Evolutionary conservation across 2,329 filamentous ascomycete genomes (phyloP).

Genomic region (Epichloe gansuensis): DNA sequence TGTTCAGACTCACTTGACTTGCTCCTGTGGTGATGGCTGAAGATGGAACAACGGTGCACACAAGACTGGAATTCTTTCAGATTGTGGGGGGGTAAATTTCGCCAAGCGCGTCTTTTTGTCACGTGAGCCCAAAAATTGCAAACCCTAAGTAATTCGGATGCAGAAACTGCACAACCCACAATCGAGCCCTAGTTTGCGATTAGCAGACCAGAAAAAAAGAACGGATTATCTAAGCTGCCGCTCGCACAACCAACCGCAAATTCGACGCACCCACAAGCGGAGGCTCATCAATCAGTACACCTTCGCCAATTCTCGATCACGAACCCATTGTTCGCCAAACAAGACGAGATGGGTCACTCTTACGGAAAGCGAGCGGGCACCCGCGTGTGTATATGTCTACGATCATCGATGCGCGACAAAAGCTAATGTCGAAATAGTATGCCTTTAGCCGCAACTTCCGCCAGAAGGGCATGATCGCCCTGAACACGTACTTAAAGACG

Average conservation of each 20-base stretch:
- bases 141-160: constrained; percentile 21
- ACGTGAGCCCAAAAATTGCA: constrained; percentile 13
- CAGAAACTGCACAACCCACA: constrained; percentile 8
- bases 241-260: constrained; percentile 27
- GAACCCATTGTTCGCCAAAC: constrained; percentile 26
- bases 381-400: constrained; percentile 46
- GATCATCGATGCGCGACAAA: constrained; percentile 18
- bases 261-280: constrained; percentile 21
- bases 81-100: constrained; percentile 23
- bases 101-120: constrained; percentile 6
- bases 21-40: constrained; percentile 25
- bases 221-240: constrained; percentile 24
- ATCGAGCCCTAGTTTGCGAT: constrained; percentile 20
- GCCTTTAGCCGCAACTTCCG: constrained; percentile 92
- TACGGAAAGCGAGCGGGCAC: constrained; percentile 79
- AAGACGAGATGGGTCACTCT: constrained; percentile 70
- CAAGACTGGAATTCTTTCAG: constrained; percentile 16
- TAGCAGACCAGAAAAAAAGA: constrained; percentile 11
- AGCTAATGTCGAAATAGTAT: constrained; percentile 40
- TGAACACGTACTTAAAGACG: constrained; percentile 87
- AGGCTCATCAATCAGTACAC: constrained; percentile 20
- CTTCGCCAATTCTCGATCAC: constrained; percentile 30
- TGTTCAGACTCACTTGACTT: constrained; percentile 25
- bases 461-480: constrained; percentile 84
- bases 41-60: constrained; percentile 18